Evolutionary conservation across 805 yeast species (phyloP), one percentile per base, ranked within the genome.

Genomic region (Kluyveromyces siamensis): DNA sequence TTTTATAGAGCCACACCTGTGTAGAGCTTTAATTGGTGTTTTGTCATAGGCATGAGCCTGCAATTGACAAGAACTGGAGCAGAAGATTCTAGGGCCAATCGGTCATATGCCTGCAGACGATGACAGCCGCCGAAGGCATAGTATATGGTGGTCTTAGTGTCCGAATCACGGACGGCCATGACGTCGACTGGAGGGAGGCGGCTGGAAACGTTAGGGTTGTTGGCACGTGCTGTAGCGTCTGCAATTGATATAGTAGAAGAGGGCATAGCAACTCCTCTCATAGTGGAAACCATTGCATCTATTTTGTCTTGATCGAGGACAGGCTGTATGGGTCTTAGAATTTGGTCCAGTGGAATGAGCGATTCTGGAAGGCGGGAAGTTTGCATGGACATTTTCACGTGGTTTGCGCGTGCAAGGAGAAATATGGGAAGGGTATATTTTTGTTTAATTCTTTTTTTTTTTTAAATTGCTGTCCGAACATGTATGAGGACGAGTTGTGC

Each of bases 101-200:
- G 67, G 49, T 87, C 93, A 60, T 88, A 88, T 0, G 95, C 95
- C 63, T 87, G 95, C 55, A 87, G 83, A 52, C 96, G 67, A 61
- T 87, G 96, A 61, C 96, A 87, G 0, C 96, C 96, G 7, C 96
- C 96, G 66, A 87, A 87, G 1, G 90, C 95, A 65, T 85, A 87
- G 59, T 83, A 87, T 62, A 74, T 75, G 37, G 66, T 72, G 44
- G 76, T 67, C 1, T 87, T 91, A 8, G 75, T 62, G 33, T 43
- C 45, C 39, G 45, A 38, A 40, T 83, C 84, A 40, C 82, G 71
- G 2, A 87, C 85, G 37, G 74, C 73, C 52, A 87, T 66, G 0
- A 87, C 88, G 63, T 87, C 96, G 14, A 88, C 74, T 1, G 96
- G 91, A 2, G 96, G 96, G 37, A 87, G 66, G 54, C 45, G 38